Conservation (phyloP, 2,329 filamentous ascomycete species). For the Cladophialophora chaetospira region DNA sequence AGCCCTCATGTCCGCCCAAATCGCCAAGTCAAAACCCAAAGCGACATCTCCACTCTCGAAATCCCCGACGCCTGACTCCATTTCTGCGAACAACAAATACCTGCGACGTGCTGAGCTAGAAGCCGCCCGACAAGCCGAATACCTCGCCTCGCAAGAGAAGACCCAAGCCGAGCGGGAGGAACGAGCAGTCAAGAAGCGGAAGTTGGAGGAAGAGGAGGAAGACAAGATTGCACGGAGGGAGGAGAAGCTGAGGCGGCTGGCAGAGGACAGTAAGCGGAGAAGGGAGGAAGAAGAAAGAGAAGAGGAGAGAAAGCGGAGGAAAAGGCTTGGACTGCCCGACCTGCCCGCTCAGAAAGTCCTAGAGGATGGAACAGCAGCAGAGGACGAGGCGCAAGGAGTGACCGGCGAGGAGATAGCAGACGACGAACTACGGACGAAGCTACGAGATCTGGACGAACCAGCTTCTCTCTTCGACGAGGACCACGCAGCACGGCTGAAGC, state of each 20-base stretch:
- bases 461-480: slow-evolving; percentile 77
- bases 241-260: slow-evolving; percentile 77
- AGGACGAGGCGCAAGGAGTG: slow-evolving; percentile 50
- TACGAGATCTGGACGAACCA: slow-evolving; percentile 75
- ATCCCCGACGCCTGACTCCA: slow-evolving; percentile 32
- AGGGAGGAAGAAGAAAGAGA: slow-evolving; percentile 73
- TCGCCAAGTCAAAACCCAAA: slow-evolving; percentile 72
- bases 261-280: slow-evolving; percentile 72
- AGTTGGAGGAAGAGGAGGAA: slow-evolving; percentile 82
- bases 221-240: slow-evolving; percentile 69
- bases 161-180: slow-evolving; percentile 71
- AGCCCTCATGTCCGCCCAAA: slow-evolving; percentile 87
- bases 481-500: slow-evolving; percentile 66
- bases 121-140: slow-evolving; percentile 75
- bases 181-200: slow-evolving; percentile 75
- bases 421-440: slow-evolving; percentile 66
- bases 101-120: slow-evolving; percentile 83
- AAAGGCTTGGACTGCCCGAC: slow-evolving; percentile 78
- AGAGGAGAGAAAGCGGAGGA: slow-evolving; percentile 72
- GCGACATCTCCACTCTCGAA: slow-evolving; percentile 35
- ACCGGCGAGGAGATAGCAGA: slow-evolving; percentile 36
- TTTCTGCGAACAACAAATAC: slow-evolving; percentile 65
- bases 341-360: slow-evolving; percentile 49
- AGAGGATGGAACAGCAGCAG: slow-evolving; percentile 20
- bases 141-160: slow-evolving; percentile 76